Evolutionary conservation across 1,139 yeast species (phyloP).

Genomic region (Yamadazyma sp.): DNA sequence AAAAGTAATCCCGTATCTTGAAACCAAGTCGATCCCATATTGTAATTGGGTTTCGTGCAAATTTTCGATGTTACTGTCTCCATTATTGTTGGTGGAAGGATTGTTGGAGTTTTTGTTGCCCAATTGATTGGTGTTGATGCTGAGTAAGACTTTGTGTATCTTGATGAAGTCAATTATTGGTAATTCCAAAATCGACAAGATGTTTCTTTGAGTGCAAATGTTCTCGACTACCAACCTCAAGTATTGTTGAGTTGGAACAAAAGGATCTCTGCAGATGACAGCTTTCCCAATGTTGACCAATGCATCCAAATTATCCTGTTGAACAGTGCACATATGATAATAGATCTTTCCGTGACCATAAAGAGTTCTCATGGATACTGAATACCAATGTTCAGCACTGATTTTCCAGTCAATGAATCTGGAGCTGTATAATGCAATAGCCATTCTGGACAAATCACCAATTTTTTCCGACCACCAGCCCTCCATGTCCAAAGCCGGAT

Average conservation of each 20-base stretch:
- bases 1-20: conserved; percentile 67
- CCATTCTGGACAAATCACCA: conserved; percentile 81
- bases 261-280: conserved; percentile 76
- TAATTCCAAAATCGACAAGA: conserved; percentile 56
- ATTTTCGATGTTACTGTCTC: conserved; percentile 20
- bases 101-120: conserved; percentile 23
- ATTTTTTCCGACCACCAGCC: conserved; percentile 80
- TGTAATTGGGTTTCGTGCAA: conserved; percentile 46
- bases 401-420: conserved; percentile 79
- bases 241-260: conserved; percentile 78
- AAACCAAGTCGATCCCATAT: conserved; percentile 62
- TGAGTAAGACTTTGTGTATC: conserved; percentile 58
- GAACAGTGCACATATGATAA: conserved; percentile 82
- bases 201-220: conserved; percentile 69
- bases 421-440: conserved; percentile 75
- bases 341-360: conserved; percentile 80
- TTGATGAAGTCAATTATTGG: conserved; percentile 66
- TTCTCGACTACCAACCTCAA: conserved; percentile 74
- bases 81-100: neutral
- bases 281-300: conserved; percentile 76
- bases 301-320: conserved; percentile 76
- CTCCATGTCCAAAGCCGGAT: conserved; percentile 53
- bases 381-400: conserved; percentile 77
- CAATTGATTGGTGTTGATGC: conserved; percentile 44
- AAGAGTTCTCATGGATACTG: conserved; percentile 64